Percentiles rank a stretch among this genome's conserved stretches.
phyloP scores from a whole-genome alignment of 768 basidiomycete species.

The Udeniomyces megalosporus region DNA sequence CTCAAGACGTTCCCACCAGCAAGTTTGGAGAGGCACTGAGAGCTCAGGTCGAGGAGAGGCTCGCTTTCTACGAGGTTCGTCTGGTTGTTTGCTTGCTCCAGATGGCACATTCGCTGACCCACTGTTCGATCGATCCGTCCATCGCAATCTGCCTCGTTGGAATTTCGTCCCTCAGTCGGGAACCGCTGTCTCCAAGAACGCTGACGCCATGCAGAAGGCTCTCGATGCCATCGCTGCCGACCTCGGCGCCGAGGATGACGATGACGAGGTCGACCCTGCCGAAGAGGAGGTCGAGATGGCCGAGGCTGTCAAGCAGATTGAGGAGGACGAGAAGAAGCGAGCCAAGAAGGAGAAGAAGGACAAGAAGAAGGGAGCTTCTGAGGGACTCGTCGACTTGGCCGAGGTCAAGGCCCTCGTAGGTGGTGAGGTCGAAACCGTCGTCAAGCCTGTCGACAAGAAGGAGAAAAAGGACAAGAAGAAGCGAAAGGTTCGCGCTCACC shows the following conservation, averaged over 20 bases:
- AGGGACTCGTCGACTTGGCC: conserved; percentile 29
- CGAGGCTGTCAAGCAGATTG: conserved; percentile 14
- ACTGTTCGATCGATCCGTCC: too few relatives aligned
- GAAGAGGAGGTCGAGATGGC: conserved; percentile 8
- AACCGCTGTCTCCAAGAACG: conserved; percentile 58
- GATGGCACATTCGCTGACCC: neutral
- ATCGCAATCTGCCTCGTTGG: too few relatives aligned
- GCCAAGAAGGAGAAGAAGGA: conserved; percentile 69
- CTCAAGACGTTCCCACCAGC: conserved; percentile 46
- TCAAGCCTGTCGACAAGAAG: conserved; percentile 21
- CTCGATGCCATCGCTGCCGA: conserved; percentile 64
- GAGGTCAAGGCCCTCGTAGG: conserved; percentile 32
- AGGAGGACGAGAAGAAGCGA: conserved; percentile 31
- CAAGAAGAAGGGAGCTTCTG: conserved; percentile 34
- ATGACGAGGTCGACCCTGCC: conserved; percentile 45
- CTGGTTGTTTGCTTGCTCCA: neutral
- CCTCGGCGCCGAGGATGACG: conserved; percentile 66
- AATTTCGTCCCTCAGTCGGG: neutral
- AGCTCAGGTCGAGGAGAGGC: conserved; percentile 84
- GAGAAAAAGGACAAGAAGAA: conserved; percentile 31
- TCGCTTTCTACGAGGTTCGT: conserved; percentile 68
- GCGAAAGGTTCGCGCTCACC: conserved; percentile 25
- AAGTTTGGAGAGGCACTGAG: conserved; percentile 92
- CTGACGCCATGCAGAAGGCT: conserved; percentile 52
- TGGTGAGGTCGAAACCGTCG: conserved; percentile 24